Conservation (phyloP, 352 stramenopile species). For the Labyrinthula sp. region DNA sequence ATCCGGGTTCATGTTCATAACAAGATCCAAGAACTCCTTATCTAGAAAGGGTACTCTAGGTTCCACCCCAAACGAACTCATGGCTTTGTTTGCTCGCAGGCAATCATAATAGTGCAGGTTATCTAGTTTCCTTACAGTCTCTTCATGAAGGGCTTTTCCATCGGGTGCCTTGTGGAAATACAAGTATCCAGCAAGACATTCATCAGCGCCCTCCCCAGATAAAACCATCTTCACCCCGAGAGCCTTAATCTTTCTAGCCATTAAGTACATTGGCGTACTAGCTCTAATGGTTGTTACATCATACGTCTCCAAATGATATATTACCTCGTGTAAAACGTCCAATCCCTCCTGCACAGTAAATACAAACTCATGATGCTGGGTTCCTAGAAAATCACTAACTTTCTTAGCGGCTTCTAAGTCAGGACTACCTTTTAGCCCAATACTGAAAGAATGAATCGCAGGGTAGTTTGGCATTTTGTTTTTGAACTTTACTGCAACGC, state of each 20-base stretch:
- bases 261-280: conserved; percentile 97
- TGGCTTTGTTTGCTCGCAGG: conserved; percentile 92
- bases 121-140: conserved; percentile 81
- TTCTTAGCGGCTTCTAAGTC: conserved; percentile 79
- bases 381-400: conserved; percentile 85
- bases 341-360: conserved; percentile 95
- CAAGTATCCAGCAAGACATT: conserved; percentile 93
- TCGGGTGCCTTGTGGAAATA: conserved; percentile 97
- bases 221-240: conserved; percentile 99
- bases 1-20: conserved; percentile 87
- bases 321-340: conserved; percentile 86
- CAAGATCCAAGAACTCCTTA: conserved; percentile 84
- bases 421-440: conserved; percentile 79
- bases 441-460: conserved; percentile 86
- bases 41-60: conserved; percentile 92
- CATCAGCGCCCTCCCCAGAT: conserved; percentile 85
- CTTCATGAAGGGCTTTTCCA: conserved; percentile 63
- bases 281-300: conserved; percentile 86
- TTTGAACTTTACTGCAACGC: conserved; percentile 74
- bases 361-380: conserved; percentile 91
- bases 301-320: conserved; percentile 91
- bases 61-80: conserved; percentile 89
- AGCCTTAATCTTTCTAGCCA: conserved; percentile 96
- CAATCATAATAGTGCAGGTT: conserved; percentile 93
- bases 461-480: conserved; percentile 42